Evolutionary conservation across 805 yeast species (phyloP).

Genomic region (Hemisphaericaspora nanyangensis): DNA sequence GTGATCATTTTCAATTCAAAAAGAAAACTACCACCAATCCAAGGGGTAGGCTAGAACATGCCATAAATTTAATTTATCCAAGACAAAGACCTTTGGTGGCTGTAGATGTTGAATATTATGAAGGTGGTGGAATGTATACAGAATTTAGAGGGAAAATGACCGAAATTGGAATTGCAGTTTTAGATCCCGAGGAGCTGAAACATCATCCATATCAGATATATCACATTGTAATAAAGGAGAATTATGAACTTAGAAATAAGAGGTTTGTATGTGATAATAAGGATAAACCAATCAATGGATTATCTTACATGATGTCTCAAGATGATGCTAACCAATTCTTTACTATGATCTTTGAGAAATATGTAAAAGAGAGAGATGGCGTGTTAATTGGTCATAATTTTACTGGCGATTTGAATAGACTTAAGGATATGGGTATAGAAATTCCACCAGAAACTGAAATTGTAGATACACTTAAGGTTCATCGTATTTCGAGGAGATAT

Average conservation of each 20-base stretch:
- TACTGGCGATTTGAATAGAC: slow-evolving; percentile 53
- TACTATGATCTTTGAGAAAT: slow-evolving; percentile 41
- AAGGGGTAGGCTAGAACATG: slow-evolving; percentile 8
- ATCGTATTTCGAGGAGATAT: slow-evolving; percentile 31
- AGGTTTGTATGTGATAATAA: slow-evolving; percentile 54
- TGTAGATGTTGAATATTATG: slow-evolving; percentile 59
- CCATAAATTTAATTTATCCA: slow-evolving; percentile 19
- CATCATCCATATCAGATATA: slow-evolving; percentile 39
- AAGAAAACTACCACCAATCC: slow-evolving; percentile 7
- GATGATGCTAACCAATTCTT: slow-evolving; percentile 35
- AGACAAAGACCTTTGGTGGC: slow-evolving; percentile 36
- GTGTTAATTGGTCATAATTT: slow-evolving; percentile 59
- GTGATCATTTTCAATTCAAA: slow-evolving; percentile 14
- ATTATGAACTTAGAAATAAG: slow-evolving; percentile 39
- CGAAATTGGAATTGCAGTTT: slow-evolving; percentile 56
- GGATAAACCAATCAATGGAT: slow-evolving; percentile 48
- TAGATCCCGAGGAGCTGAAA: slow-evolving; percentile 42
- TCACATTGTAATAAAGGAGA: slow-evolving; percentile 46
- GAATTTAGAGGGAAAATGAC: slow-evolving; percentile 41
- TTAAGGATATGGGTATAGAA: slow-evolving; percentile 41
- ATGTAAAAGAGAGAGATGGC: slow-evolving; percentile 28
- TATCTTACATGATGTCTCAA: slow-evolving; percentile 38
- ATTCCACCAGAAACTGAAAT: slow-evolving; percentile 32
- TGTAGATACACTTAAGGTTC: slow-evolving; percentile 49
- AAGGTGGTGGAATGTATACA: slow-evolving; percentile 26